Evolutionary conservation across 257 asterid species (phyloP).

Genomic region (Oldenlandia corymbosa): DNA sequence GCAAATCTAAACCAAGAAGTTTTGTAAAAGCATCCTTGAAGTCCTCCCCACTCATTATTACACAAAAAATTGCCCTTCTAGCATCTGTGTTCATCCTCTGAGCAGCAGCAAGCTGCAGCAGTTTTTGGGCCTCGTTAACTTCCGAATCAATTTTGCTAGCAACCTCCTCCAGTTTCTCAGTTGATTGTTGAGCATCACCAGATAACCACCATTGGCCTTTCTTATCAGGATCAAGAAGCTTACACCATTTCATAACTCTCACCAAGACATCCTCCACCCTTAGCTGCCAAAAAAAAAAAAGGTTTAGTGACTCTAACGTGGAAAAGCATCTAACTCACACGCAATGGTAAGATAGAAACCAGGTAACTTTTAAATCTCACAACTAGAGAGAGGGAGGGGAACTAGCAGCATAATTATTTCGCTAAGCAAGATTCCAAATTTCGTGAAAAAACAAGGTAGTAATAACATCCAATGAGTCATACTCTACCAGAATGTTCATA

Average conservation of each 20-base stretch:
- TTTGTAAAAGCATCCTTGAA: slow-evolving; percentile 88
- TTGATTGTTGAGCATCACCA: slow-evolving; percentile 47
- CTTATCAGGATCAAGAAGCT: slow-evolving; percentile 81
- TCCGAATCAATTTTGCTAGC: slow-evolving; percentile 70
- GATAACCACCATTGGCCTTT: slow-evolving; percentile 98
- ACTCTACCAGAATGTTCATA: neutral
- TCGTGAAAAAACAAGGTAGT: no score
- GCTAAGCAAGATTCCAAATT: no score
- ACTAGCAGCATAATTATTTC: no score
- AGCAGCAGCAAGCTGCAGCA: slow-evolving; percentile 83
- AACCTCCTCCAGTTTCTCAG: slow-evolving; percentile 56
- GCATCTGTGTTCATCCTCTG: slow-evolving; percentile 94
- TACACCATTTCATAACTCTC: slow-evolving; percentile 77
- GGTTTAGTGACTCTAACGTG: no score
- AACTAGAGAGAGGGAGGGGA: no score
- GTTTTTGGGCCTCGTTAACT: slow-evolving; percentile 65
- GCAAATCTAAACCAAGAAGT: slow-evolving; percentile 74
- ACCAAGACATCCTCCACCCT: slow-evolving; percentile 63
- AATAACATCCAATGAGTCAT: neutral
- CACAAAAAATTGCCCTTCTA: slow-evolving; percentile 84
- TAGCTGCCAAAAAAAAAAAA: slow-evolving; percentile 44
- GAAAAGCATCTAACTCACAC: neutral
- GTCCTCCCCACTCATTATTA: slow-evolving; percentile 90
- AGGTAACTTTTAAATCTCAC: neutral
- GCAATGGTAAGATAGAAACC: neutral